Percentiles rank a stretch among this genome's conserved stretches.
Conservation (phyloP, 129 eudicot genomes). For the Tagetes erecta region DNA sequence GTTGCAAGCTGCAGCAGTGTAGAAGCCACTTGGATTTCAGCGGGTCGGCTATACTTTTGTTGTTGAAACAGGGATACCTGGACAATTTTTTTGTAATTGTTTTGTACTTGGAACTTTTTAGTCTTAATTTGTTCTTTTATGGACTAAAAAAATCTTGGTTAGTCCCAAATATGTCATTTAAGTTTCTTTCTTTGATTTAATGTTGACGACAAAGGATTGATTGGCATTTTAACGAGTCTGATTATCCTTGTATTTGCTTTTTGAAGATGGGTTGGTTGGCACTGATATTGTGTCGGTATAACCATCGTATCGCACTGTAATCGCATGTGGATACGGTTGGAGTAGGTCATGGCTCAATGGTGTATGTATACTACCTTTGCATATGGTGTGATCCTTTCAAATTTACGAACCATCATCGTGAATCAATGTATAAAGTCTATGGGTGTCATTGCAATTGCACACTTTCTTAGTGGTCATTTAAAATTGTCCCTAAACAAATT, state of each 20-base stretch:
- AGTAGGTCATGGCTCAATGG: background rate
- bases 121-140: constrained; percentile 7
- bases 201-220: constrained; percentile 12
- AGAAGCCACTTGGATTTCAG: constrained; percentile 31
- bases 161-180: constrained; percentile 9
- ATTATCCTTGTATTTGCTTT: constrained; percentile 1
- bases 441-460: background rate
- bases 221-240: constrained; percentile 8
- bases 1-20: constrained; percentile 31
- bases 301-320: background rate
- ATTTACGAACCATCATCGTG: background rate
- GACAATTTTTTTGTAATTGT: constrained; percentile 13
- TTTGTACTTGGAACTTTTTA: constrained; percentile 20
- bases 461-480: background rate
- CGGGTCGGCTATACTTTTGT: constrained; percentile 21
- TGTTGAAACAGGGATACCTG: constrained; percentile 32
- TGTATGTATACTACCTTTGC: background rate
- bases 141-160: constrained; percentile 3
- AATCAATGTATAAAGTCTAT: constrained; percentile 1
- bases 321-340: background rate
- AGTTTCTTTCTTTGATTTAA: background rate
- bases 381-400: background rate
- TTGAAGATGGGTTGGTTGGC: background rate
- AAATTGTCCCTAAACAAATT: background rate
- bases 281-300: background rate